Base-by-base conservation (phyloP, 2,329 filamentous ascomycete species). In the Pyricularia pennisetigena region DNA sequence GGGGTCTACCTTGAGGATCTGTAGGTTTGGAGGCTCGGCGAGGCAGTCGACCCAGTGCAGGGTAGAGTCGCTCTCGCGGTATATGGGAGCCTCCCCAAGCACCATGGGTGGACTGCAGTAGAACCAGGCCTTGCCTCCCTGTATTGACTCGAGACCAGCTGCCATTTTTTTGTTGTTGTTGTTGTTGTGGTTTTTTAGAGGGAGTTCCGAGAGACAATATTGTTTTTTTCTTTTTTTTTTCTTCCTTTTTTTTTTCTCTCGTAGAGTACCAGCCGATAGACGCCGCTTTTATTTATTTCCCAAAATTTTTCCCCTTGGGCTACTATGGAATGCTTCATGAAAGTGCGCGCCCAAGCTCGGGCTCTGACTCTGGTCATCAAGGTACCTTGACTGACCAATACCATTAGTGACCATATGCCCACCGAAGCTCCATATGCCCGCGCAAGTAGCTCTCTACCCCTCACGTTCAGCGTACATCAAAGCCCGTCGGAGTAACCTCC, bases 1-100 rank as follows among this genome's bases (percentile, higher is more conserved):
- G 14, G 75, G 72, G 68, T 76, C 72, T 54, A 78, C 73, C 54
- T 73, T 71, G 14, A 79, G 73, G 67, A 79, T 77, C 69, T 79
- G 67, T 20, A 68, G 23, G 74, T 24, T 78, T 71, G 59, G 59
- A 14, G 59, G 59, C 24, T 65, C 76, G 73, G 16, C 74, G 66
- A 9, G 76, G 76, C 8, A 68, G 49, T 68, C 41, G 7, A 49
- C 41, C 41, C 41, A 49, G 20, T 49, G 41, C 41, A 49, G 41
- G 9, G 41, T 49, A 20, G 41, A 49, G 41, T 49, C 41, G 41
- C 41, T 49, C 16, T 49, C 41, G 9, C 41, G 41, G 41, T 49
- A 49, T 49, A 49, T 49, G 41, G 41, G 41, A n/a, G 41, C 41
- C 41, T 49, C 41, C 14, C 41, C 41, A 2, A 49, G 41, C 41